Base-by-base conservation (phyloP, 2,329 filamentous ascomycete genomes). In the Thermothelomyces thermophilus region DNA sequence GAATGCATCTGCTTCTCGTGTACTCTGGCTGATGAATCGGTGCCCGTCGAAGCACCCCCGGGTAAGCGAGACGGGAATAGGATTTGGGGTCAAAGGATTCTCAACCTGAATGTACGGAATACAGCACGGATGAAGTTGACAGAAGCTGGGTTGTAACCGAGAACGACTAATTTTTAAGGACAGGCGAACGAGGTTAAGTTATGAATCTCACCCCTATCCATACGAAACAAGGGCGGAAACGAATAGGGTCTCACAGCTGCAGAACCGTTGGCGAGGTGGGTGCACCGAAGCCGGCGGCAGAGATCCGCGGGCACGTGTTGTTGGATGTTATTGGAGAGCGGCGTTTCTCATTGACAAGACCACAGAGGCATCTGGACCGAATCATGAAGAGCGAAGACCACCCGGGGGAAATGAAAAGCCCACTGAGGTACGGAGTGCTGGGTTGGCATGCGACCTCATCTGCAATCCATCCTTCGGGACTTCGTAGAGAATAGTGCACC, bases 191-290 rank as follows among this genome's bases (percentile, higher is more conserved):
- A n/a, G n/a, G n/a, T n/a, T n/a, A n/a, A n/a, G n/a, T n/a, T n/a
- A n/a, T n/a, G n/a, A n/a, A n/a, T n/a, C n/a, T n/a, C n/a, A n/a
- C n/a, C n/a, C n/a, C n/a, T n/a, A n/a, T n/a, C n/a, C n/a, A n/a
- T n/a, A n/a, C n/a, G n/a, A n/a, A n/a, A n/a, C n/a, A 17, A 49
- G n/a, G 34, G 44, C 40, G 40, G 39, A 46, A 33, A 39, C 58
- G 50, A 58, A 60, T 60, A 52, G 46, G 39, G 46, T 39, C 36
- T 37, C 46, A 14, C 45, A 37, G 49, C 42, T 54, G 53, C 53
- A 56, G 20, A 22, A 16, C 53, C 54, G 56, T 55, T 55, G 52
- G 28, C 30, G 26, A 20, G 50, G 46, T 41, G 40, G 35, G 45
- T 20, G 43, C 40, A 45, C 42, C 26, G 36, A 47, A 42, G 46